Evolutionary conservation across 2,329 filamentous ascomycete species (phyloP), one percentile per base, ranked within the genome.

Genomic region (Aureobasidium sp.): DNA sequence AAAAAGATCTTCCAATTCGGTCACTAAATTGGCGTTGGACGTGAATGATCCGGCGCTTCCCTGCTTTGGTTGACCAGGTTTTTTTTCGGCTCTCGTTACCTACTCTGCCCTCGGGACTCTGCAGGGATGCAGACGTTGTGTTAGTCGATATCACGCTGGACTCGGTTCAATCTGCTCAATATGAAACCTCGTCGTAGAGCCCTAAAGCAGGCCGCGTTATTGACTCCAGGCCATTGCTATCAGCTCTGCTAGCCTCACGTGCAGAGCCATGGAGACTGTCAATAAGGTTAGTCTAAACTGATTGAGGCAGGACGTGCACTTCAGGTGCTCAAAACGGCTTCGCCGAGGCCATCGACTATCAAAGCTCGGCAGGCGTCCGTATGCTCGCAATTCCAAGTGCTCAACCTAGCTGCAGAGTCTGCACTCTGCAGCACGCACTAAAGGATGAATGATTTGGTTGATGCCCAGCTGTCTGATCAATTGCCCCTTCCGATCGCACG

Each of bases 331-430:
- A 39, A 42, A 42, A 58, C 27, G 55, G 42, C 42, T 58, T 39
- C 55, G 55, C 17, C 42, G 42, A 37, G 42, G 41, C 55, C 42
- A n/a, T 48, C 42, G 13, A 58, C 39, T 27, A 57, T 44, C 41
- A 20, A 60, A 41, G 57, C 55, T 48, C 32, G 55, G 55, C 9
- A 37, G 29, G 15, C 26, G n/a, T 29, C 57, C 36, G 36, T 15
- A n/a, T 41, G 23, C 41, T 26, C 42, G 46, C 57, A 60, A 41
- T 42, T 42, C 46, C 34, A 48, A 34, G 20, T 48, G 26, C 37
- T 57, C 41, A 32, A 47, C 32, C 55, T 5, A 58, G 55, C 55
- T 58, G 55, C 57, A 60, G 57, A 23, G 36, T 58, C 42, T 46
- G 51, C 44, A 17, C 41, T 51, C 34, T 60, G 57, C 57, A 50